phyloP scores from a whole-genome alignment of 805 yeast species.

The Suhomyces canberraensis region DNA sequence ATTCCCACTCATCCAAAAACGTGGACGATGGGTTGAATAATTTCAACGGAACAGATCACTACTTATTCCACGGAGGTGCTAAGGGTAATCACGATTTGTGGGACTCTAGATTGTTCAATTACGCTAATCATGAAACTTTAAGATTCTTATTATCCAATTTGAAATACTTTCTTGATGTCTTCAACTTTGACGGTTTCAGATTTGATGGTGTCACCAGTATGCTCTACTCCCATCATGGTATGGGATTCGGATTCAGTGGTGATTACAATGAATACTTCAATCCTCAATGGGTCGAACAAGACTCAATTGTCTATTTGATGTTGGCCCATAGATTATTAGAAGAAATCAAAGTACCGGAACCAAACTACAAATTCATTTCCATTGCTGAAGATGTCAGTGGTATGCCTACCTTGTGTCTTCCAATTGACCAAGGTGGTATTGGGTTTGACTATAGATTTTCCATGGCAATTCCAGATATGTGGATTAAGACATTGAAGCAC shows the following conservation, averaged over 20 bases:
- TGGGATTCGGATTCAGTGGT: conserved; percentile 87
- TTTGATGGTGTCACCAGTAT: conserved; percentile 96
- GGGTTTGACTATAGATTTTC: conserved; percentile 93
- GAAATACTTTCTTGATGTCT: conserved; percentile 78
- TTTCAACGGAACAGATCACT: conserved; percentile 94
- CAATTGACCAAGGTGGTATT: conserved; percentile 74
- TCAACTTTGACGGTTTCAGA: conserved; percentile 89
- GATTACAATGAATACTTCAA: conserved; percentile 89
- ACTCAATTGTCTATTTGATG: conserved; percentile 83
- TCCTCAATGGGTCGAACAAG: conserved; percentile 75
- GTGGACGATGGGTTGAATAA: conserved; percentile 89
- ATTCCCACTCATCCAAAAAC: conserved; percentile 93
- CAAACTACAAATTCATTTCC: conserved; percentile 51
- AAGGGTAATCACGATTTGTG: conserved; percentile 88
- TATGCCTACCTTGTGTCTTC: conserved; percentile 89
- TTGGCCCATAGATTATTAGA: conserved; percentile 79
- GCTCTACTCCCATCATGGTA: conserved; percentile 90
- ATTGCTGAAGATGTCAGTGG: conserved; percentile 98
- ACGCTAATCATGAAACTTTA: conserved; percentile 86
- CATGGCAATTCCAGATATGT: conserved; percentile 98
- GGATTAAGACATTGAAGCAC: conserved; percentile 93
- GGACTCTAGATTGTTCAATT: conserved; percentile 95
- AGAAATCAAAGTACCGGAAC: conserved; percentile 42
- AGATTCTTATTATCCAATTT: conserved; percentile 82
- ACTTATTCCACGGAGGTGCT: conserved; percentile 89